Conservation (phyloP, 208 protist species). For the Blastocrithidia nonstop region DNA sequence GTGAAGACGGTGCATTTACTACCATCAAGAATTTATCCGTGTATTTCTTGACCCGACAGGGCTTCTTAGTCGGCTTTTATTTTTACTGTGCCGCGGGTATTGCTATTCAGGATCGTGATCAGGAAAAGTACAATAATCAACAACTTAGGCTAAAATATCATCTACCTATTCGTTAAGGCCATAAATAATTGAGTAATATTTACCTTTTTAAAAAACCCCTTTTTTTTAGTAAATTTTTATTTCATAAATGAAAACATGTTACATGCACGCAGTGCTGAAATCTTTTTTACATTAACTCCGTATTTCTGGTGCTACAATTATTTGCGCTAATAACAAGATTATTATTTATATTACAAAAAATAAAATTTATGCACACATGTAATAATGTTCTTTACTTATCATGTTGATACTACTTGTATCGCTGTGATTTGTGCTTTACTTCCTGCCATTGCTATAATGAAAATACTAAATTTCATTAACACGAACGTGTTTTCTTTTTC, state of each 20-base stretch:
- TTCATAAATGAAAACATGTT: too few relatives aligned
- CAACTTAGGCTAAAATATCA: slow-evolving; percentile 18
- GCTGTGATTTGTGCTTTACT: too few relatives aligned
- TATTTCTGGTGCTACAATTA: background rate
- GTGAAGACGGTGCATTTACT: slow-evolving; percentile 7
- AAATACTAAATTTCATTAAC: too few relatives aligned
- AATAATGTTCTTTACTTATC: too few relatives aligned
- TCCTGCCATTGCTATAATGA: too few relatives aligned
- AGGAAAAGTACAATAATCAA: slow-evolving; percentile 20
- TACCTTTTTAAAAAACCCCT: background rate
- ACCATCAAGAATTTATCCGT: slow-evolving; percentile 7
- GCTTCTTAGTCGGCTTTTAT: slow-evolving; percentile 9
- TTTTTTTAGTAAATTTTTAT: too few relatives aligned
- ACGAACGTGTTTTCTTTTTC: too few relatives aligned
- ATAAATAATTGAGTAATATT: slow-evolving; percentile 1
- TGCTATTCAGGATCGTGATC: slow-evolving; percentile 40
- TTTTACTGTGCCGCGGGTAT: slow-evolving; percentile 30
- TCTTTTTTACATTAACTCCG: background rate
- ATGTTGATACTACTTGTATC: too few relatives aligned
- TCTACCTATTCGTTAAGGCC: background rate
- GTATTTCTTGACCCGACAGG: slow-evolving; percentile 7
- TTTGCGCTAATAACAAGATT: too few relatives aligned
- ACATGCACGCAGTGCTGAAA: background rate
- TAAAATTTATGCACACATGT: too few relatives aligned
- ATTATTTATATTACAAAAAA: too few relatives aligned